Evolutionary conservation across 2,329 filamentous ascomycete genomes (phyloP).

Genomic region (Trichoderma sp.): DNA sequence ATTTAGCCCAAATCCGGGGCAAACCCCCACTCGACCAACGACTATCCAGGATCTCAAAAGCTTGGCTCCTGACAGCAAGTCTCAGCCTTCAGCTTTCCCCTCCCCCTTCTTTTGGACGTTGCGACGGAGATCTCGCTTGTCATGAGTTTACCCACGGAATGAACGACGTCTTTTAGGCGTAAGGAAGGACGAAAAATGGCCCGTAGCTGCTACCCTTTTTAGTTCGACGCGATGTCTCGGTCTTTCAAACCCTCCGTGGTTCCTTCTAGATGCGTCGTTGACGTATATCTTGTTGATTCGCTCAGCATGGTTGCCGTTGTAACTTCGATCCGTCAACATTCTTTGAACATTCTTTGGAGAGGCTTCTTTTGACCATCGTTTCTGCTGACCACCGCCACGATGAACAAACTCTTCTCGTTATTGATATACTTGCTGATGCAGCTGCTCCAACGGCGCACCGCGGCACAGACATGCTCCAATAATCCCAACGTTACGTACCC

Average conservation of each 20-base stretch:
- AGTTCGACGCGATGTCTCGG: not conserved
- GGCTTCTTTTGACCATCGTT: not conserved
- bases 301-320: not conserved
- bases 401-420: not conserved
- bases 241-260: not conserved
- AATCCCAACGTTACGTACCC: conserved; percentile 36
- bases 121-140: not conserved
- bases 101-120: not conserved
- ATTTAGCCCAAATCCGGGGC: conserved; percentile 1
- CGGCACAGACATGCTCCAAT: conserved; percentile 31
- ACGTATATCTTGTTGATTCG: not conserved
- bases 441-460: not conserved
- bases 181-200: not conserved
- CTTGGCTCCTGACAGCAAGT: not conserved
- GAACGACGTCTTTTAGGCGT: not conserved
- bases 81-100: not conserved
- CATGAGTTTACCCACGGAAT: not conserved
- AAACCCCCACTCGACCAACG: not conserved
- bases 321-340: not conserved
- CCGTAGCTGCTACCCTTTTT: not conserved
- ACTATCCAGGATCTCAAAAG: not conserved
- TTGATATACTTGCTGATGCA: not conserved
- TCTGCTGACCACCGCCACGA: not conserved
- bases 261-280: not conserved
- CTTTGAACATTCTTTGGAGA: not conserved